Base-by-base conservation (phyloP, 805 yeast genomes). In the Saccharomyces kudriavzevii region DNA sequence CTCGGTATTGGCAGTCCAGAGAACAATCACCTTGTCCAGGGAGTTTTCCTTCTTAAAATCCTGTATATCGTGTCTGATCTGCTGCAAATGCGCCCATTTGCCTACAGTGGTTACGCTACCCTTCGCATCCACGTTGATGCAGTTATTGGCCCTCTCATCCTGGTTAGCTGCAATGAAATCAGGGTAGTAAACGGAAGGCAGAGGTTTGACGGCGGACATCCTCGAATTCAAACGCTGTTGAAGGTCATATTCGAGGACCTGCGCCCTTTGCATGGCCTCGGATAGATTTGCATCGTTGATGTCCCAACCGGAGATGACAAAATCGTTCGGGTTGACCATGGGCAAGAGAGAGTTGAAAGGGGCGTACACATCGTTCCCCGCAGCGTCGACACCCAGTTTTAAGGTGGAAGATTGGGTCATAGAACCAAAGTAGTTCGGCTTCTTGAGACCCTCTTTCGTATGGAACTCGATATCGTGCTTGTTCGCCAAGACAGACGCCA, bases 1-100 rank as follows among this genome's bases (percentile, higher is more conserved):
- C 76, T 91, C 98, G 53, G 98, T 91, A 75, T 91, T 92, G 53
- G 98, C 98, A 47, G 97, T 90, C 98, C 98, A 91, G 66, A 91
- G 77, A 48, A 92, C 87, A 67, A 91, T 82, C 53, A 92, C 95
- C 69, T 85, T 87, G 71, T 91, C 97, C 65, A 91, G 82, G 40
- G 73, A 70, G 68, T 92, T 88, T 57, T 75, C 70, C 43, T 68
- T 66, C 74, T 90, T 91, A 78, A 91, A 91, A 55, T 82, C 81
- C 61, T 79, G 76, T 64, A 91, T 91, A 70, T 91, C 97, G 53
- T 77, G 74, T 74, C 97, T 87, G 71, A 91, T 84, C 58, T 76
- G 82, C 76, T 87, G 90, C 57, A 91, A 95, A 68, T 91, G 97
- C 24, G 74, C 79, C 97, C 97, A 90, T 75, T 91, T 91, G 68